Base-by-base conservation (phyloP, 2,329 filamentous ascomycete species). In the Alternaria alternata region DNA sequence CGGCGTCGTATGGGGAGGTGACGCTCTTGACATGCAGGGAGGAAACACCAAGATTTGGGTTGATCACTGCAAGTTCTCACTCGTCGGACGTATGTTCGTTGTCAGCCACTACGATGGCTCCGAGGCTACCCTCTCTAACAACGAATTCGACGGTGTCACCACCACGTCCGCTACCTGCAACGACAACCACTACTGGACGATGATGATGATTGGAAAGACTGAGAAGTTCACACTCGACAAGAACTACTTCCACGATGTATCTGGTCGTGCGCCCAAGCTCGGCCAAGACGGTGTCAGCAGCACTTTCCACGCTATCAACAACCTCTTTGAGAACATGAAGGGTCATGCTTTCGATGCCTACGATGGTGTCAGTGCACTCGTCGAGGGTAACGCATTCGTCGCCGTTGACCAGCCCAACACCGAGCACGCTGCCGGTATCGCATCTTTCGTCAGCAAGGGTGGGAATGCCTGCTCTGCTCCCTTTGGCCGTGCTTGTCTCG, bases 341-440 rank as follows among this genome's bases (percentile, higher is more conserved):
- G 70, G 70, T 30, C 70, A 72, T 70, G 78, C 79, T 24, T 84
- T 85, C 60, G 83, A 81, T 47, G 71, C 79, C 32, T 70, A 66
- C 41, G 51, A 41, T 6, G 69, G 69, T 7, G 63, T 64, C 18
- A 64, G 64, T n/a, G 57, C 68, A 9, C 60, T 71, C 12, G 26
- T 83, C 26, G 82, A 84, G 65, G 82, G 81, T 32, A 83, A 84
- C 71, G 77, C 78, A 56, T 83, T 84, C 67, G 70, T 78, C 42
- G 68, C 76, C 11, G 79, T 83, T 51, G 73, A 75, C 8, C 79
- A 77, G 11, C 80, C 81, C 16, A 64, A 79, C 20, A 81, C 79
- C 0, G 58, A 70, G 28, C 62, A 63, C 18, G 63, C 70, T 0
- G 76, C 75, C 39, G 69, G 64, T 7, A 64, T 71, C 32, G 59